phyloP scores from a whole-genome alignment of 768 basidiomycete genomes.

The Clitopilus passeckerianus region DNA sequence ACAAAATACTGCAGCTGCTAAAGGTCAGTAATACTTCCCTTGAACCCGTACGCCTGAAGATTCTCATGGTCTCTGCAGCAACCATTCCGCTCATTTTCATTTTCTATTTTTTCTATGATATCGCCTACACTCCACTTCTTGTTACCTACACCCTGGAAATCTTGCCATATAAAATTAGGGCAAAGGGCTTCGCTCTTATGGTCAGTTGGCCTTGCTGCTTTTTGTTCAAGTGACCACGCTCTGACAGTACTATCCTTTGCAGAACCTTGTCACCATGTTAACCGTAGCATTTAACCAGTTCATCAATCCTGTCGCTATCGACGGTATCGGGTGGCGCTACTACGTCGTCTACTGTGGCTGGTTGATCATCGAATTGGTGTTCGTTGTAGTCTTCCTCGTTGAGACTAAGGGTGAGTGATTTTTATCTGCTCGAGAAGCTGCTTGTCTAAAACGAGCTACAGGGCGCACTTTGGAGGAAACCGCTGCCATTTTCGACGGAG shows the following conservation, averaged over 20 bases:
- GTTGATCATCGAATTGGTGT: conserved; percentile 56
- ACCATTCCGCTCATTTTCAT: conserved; percentile 66
- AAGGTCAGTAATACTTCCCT: conserved; percentile 19
- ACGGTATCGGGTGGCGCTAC: conserved; percentile 52
- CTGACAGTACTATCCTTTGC: conserved; percentile 3
- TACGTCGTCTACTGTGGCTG: conserved; percentile 64
- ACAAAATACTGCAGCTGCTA: conserved; percentile 34
- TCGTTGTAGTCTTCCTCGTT: conserved; percentile 49
- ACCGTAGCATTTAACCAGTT: conserved; percentile 77
- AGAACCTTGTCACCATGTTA: conserved; percentile 62
- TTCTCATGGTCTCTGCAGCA: conserved; percentile 22
- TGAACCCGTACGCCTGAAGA: neutral
- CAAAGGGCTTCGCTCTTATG: conserved; percentile 77
- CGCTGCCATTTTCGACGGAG: conserved; percentile 5
- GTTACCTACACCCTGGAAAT: conserved; percentile 68
- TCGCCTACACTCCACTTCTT: conserved; percentile 76
- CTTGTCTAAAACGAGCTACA: neutral
- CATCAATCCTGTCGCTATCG: conserved; percentile 72
- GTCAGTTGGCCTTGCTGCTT: conserved; percentile 20
- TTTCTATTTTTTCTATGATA: conserved; percentile 50
- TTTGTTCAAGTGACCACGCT: conserved; percentile 1
- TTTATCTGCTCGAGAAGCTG: neutral
- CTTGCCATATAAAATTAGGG: conserved; percentile 73
- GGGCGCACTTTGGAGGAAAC: conserved; percentile 6
- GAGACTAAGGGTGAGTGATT: conserved; percentile 52